Evolutionary conservation across 805 yeast species (phyloP).

Genomic region (Teunomyces gatunensis): DNA sequence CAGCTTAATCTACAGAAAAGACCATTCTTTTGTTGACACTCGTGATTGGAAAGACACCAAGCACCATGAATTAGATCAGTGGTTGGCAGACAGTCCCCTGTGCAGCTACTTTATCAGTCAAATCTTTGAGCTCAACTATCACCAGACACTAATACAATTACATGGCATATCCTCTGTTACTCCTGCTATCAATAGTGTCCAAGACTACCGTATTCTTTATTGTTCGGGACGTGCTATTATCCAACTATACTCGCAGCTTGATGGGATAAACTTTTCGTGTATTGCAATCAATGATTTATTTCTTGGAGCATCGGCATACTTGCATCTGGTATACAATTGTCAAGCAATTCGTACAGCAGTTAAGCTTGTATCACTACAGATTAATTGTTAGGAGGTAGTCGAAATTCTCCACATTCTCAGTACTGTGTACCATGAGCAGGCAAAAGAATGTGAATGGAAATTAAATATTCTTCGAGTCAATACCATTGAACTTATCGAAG

Average conservation of each 20-base stretch:
- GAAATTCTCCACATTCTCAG: neutral
- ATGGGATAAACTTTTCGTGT: neutral
- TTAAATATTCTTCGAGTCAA: neutral
- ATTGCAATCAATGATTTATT: constrained; percentile 1
- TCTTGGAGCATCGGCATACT: constrained; percentile 1
- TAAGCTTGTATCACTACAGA: neutral
- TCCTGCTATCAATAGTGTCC: neutral
- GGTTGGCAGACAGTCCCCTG: neutral
- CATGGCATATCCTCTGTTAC: neutral
- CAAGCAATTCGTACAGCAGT: neutral
- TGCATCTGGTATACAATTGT: constrained; percentile 4
- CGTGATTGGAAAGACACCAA: neutral
- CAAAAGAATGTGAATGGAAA: neutral
- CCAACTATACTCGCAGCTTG: neutral
- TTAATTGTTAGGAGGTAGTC: neutral
- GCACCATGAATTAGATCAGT: neutral
- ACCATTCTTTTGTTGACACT: no score
- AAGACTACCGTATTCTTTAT: neutral
- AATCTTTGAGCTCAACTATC: neutral
- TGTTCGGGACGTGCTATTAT: neutral
- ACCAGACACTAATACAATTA: constrained; percentile 1
- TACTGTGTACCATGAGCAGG: neutral
- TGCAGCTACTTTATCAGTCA: neutral
- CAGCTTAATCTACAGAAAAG: constrained; percentile 1
- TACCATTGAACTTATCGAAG: neutral